Conservation (phyloP, 1,139 yeast species). For the Arxiozyma bovina region DNA sequence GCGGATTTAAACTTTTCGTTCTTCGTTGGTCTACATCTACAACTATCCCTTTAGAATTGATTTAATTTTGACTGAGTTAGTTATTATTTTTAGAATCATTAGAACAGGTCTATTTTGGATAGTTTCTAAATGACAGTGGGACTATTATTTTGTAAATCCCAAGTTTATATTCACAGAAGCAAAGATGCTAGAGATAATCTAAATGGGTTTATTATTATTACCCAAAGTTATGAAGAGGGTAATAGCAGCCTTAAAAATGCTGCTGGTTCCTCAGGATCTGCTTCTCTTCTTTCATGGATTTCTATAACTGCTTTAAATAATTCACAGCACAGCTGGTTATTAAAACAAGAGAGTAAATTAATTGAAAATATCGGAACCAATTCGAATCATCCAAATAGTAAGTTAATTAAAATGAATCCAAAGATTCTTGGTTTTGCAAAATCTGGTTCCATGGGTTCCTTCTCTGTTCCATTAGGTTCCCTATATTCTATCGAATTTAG, state of each 20-base stretch:
- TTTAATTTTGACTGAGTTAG: too few species aligned
- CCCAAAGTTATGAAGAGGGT: constrained; percentile 31
- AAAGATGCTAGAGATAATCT: constrained; percentile 65
- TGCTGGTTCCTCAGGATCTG: constrained; percentile 38
- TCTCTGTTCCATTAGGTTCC: not conserved
- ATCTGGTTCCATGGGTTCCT: not conserved
- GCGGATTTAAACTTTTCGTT: too few species aligned
- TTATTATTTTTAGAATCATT: too few species aligned
- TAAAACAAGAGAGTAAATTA: constrained; percentile 15
- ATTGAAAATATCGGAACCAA: not conserved
- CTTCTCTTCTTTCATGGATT: constrained; percentile 45
- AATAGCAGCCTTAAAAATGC: not conserved
- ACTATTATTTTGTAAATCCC: constrained; percentile 42
- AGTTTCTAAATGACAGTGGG: not conserved
- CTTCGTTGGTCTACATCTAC: too few species aligned
- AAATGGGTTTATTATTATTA: constrained; percentile 62
- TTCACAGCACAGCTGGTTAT: constrained; percentile 15
- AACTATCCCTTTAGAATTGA: too few species aligned
- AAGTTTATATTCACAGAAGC: constrained; percentile 78
- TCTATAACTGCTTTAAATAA: constrained; percentile 50
- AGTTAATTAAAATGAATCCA: not conserved
- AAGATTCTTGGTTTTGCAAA: not conserved
- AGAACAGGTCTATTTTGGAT: not conserved
- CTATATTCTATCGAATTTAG: constrained; percentile 75
- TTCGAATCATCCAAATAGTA: not conserved